Conservation (phyloP, 73 alveolate genomes). For the Symbiodinium pilosum region DNA sequence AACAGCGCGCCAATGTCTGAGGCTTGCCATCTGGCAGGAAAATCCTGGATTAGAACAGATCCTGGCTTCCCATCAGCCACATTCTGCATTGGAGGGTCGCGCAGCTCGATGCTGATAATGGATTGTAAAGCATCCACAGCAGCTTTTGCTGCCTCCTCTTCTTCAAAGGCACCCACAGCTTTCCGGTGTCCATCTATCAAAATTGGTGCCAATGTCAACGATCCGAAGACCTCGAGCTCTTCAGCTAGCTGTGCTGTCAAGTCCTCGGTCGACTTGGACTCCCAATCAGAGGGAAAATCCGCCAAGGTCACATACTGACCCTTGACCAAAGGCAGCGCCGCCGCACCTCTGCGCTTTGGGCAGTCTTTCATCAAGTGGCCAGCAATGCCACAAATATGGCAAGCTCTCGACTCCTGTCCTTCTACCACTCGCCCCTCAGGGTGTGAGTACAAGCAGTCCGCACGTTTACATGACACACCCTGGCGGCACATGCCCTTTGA, state of each 20-base stretch:
- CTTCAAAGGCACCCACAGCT: slow-evolving; percentile 74
- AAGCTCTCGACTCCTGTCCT: slow-evolving; percentile 74
- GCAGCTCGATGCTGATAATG: slow-evolving; percentile 34
- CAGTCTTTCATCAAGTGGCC: slow-evolving; percentile 92
- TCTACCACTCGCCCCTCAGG: slow-evolving; percentile 91
- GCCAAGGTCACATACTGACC: slow-evolving; percentile 75
- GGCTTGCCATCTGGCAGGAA: slow-evolving; percentile 67
- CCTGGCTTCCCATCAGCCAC: slow-evolving; percentile 64
- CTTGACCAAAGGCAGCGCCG: slow-evolving; percentile 63
- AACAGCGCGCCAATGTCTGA: slow-evolving; percentile 76
- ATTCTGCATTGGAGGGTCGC: slow-evolving; percentile 67
- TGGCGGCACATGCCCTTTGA: slow-evolving; percentile 84
- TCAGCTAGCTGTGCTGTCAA: slow-evolving; percentile 48
- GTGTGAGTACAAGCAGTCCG: slow-evolving; percentile 86
- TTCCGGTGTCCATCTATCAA: slow-evolving; percentile 85
- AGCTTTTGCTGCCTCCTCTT: slow-evolving; percentile 73
- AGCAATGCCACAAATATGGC: slow-evolving; percentile 65
- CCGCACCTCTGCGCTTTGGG: slow-evolving; percentile 37
- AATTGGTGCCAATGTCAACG: slow-evolving; percentile 45
- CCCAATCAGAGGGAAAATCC: slow-evolving; percentile 55
- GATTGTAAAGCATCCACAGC: slow-evolving; percentile 60
- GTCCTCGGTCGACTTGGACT: slow-evolving; percentile 67
- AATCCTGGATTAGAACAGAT: slow-evolving; percentile 45
- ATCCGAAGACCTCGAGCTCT: slow-evolving; percentile 68
- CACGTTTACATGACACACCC: slow-evolving; percentile 67